phyloP scores from a whole-genome alignment of 805 yeast species.

The Saccharomycopsis guyanensis region DNA sequence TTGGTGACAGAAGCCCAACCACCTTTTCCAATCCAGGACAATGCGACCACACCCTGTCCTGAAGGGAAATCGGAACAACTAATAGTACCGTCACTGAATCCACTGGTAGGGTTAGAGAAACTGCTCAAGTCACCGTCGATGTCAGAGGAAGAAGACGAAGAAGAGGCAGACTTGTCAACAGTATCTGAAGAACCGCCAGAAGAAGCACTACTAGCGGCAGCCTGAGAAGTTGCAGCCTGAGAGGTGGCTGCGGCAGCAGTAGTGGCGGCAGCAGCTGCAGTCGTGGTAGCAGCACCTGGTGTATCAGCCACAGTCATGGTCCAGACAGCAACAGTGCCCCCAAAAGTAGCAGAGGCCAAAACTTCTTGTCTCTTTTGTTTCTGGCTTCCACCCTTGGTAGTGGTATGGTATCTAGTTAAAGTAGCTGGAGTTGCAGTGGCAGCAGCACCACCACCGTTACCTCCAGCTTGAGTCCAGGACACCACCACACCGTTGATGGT shows the following conservation, averaged over 20 bases:
- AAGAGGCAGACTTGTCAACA: conserved; percentile 25
- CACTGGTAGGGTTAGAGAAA: conserved; percentile 40
- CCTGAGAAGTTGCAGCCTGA: not conserved
- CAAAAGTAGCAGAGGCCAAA: conserved; percentile 12
- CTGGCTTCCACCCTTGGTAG: not conserved
- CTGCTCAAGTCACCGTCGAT: conserved; percentile 45
- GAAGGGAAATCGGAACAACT: conserved; percentile 63
- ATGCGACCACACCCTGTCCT: conserved; percentile 60
- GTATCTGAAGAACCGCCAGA: conserved; percentile 21
- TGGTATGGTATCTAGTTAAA: not conserved
- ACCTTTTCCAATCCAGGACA: conserved; percentile 46
- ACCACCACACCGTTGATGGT: conserved; percentile 6
- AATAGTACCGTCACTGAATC: conserved; percentile 63
- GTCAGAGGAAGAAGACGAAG: conserved; percentile 30
- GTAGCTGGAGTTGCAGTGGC: not conserved
- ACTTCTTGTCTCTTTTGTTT: conserved; percentile 7
- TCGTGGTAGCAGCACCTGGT: not conserved
- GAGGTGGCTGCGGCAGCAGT: not conserved
- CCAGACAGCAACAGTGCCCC: conserved; percentile 7
- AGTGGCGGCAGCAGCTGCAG: conserved; percentile 5
- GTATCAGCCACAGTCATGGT: not conserved
- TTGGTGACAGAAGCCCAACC: conserved; percentile 48
- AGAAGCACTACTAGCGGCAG: conserved; percentile 14
- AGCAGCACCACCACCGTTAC: conserved; percentile 1
- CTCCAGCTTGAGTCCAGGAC: conserved; percentile 2